phyloP scores from a whole-genome alignment of 139 green algal species.

The Trebouxia sp. region DNA sequence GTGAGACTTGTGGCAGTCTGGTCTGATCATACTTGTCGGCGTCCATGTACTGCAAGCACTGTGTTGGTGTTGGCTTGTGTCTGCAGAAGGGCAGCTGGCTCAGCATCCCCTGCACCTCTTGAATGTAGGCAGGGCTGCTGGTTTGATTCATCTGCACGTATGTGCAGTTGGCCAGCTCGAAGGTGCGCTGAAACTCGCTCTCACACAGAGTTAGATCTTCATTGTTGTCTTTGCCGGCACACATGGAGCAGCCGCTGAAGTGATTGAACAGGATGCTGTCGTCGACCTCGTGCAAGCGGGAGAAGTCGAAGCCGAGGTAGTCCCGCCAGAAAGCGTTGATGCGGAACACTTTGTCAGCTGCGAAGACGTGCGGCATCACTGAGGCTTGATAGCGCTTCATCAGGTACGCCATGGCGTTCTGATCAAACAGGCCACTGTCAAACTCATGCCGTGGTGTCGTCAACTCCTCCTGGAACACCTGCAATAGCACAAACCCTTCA shows the following conservation, averaged over 20 bases:
- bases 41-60: constrained; percentile 13
- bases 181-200: background rate
- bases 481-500: background rate
- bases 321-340: constrained; percentile 20
- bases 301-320: constrained; percentile 7
- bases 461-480: background rate
- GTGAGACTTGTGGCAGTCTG: background rate
- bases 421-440: constrained; percentile 24
- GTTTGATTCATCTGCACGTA: constrained; percentile 2
- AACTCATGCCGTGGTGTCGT: constrained; percentile 6
- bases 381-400: constrained; percentile 1
- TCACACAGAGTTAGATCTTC: background rate
- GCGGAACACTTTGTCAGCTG: background rate
- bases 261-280: constrained; percentile 13
- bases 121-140: background rate
- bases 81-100: background rate
- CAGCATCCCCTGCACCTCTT: background rate
- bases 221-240: constrained; percentile 21
- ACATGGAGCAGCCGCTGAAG: constrained; percentile 10
- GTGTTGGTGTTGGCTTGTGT: background rate
- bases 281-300: background rate
- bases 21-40: background rate
- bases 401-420: constrained; percentile 23
- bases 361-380: constrained; percentile 6
- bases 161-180: background rate